Percentiles rank a stretch among this genome's conserved stretches.
Conservation (phyloP, 768 basidiomycete species). For the Cubamyces lactineus region DNA sequence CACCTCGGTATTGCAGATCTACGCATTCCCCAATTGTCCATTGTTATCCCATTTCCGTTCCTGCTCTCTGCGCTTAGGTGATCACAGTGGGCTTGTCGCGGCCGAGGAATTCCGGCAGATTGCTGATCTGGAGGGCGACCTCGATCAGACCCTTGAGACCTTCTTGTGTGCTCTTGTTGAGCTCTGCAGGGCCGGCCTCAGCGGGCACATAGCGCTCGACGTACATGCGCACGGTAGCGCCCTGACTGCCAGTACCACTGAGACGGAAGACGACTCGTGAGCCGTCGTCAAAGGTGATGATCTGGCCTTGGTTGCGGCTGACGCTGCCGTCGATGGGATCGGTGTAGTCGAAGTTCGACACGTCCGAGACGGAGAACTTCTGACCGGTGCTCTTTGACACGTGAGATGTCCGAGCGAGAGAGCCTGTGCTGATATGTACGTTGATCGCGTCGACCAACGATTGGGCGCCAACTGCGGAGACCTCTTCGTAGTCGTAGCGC, state of each 20-base stretch:
- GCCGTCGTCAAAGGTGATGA: slow-evolving; percentile 90
- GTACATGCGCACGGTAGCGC: slow-evolving; percentile 96
- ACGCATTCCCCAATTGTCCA: slow-evolving; percentile 9
- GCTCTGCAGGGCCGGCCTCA: slow-evolving; percentile 67
- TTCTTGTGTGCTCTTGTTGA: slow-evolving; percentile 77
- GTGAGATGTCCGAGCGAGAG: slow-evolving; percentile 71
- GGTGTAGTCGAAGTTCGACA: slow-evolving; percentile 93
- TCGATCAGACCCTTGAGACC: slow-evolving; percentile 96
- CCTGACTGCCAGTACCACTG: slow-evolving; percentile 94
- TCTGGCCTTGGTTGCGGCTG: slow-evolving; percentile 94
- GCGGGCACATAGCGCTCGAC: slow-evolving; percentile 88
- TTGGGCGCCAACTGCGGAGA: slow-evolving; percentile 87
- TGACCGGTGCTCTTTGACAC: slow-evolving; percentile 66
- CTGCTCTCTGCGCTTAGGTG: slow-evolving; percentile 45
- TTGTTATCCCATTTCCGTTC: not conserved
- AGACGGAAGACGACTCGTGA: slow-evolving; percentile 94
- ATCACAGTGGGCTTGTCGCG: slow-evolving; percentile 95
- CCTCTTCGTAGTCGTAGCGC: slow-evolving; percentile 99
- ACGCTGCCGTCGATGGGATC: slow-evolving; percentile 97
- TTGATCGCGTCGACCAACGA: slow-evolving; percentile 82
- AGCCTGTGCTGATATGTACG: slow-evolving; percentile 63
- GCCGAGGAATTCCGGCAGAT: slow-evolving; percentile 83
- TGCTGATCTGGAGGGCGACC: slow-evolving; percentile 84
- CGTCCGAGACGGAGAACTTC: slow-evolving; percentile 74
- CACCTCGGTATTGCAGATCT: slow-evolving; percentile 5